Evolutionary conservation across 352 stramenopile genomes (phyloP), one percentile per base, ranked within the genome.

Genomic region (Phytophthora pini): DNA sequence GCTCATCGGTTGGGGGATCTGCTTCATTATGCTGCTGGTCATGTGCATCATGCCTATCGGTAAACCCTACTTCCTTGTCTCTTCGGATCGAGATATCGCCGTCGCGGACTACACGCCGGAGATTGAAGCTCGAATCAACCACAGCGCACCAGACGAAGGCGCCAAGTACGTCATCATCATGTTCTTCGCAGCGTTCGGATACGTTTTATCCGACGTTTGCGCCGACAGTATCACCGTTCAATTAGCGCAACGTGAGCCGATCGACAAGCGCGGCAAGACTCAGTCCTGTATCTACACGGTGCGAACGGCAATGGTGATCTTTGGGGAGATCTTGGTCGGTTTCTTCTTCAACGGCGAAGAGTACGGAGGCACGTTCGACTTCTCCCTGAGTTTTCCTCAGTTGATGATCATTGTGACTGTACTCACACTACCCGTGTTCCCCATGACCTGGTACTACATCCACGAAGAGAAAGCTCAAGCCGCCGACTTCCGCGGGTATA

Each of bases 181-280:
- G 75, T 82, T 94, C 40, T 55, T 93, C 13, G 79, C 85, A 0
- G 79, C 84, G 1, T 27, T 90, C 13, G 87, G 87, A 12, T 95
- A 94, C 60, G 70, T 94, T 15, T 76, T 93, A 54, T 75, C 86
- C 0, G 85, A 94, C 56, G 84, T 94, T 1, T 76, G 76, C 9
- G 76, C 79, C 17, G 87, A 95, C 65, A 82, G 73, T 1, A 70
- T 83, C 39, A 55, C 70, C 0, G 49, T 67, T 1, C 71, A 85
- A 26, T 39, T 77, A 11, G 67, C 74, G 13, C 64, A 85, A 50
- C 77, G 75, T 32, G 75, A 90, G 34, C 77, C 75, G 1, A 15
- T 76, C 1, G 64, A 58, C 0, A 68, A 70, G 2, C 79, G 79
- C 20, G 79, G 79, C 1, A 75, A 67, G 26, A 70, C 60, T 1